phyloP scores from a whole-genome alignment of 169 alveolate species.

The Eimeria acervulina region DNA sequence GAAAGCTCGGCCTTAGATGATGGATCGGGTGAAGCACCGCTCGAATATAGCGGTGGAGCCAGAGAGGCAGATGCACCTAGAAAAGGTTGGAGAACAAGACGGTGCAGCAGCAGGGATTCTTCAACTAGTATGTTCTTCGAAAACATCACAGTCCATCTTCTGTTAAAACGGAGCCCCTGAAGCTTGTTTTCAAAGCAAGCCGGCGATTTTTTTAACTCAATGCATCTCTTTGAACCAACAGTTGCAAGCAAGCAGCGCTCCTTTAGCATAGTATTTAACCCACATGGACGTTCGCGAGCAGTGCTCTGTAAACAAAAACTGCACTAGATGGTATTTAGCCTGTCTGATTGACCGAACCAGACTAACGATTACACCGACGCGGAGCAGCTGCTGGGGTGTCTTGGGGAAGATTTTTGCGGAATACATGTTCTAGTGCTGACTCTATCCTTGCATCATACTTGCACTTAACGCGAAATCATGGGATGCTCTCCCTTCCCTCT shows the following conservation, averaged over 20 bases:
- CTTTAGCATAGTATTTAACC: not conserved
- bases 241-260: not conserved
- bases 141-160: not conserved
- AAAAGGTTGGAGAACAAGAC: not conserved
- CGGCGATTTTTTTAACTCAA: not conserved
- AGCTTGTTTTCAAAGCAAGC: not conserved
- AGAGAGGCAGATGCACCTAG: not conserved
- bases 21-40: not conserved
- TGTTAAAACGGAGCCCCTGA: not conserved
- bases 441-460: not conserved
- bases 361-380: not conserved
- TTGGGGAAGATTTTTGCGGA: too few species aligned
- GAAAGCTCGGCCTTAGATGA: not conserved
- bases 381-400: not conserved
- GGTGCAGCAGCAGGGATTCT: not conserved
- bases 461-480: not conserved
- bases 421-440: not conserved
- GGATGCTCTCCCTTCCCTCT: not conserved
- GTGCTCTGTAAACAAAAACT: not conserved
- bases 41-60: not conserved
- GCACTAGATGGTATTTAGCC: not conserved
- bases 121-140: not conserved
- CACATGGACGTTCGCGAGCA: not conserved
- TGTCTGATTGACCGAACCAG: too few species aligned
- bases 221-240: not conserved